These are phyloP conservation scores for Globisporangium iwayamae DNA, from an alignment of 352 stramenopile genomes.

Conservation along the genomic window DNA sequence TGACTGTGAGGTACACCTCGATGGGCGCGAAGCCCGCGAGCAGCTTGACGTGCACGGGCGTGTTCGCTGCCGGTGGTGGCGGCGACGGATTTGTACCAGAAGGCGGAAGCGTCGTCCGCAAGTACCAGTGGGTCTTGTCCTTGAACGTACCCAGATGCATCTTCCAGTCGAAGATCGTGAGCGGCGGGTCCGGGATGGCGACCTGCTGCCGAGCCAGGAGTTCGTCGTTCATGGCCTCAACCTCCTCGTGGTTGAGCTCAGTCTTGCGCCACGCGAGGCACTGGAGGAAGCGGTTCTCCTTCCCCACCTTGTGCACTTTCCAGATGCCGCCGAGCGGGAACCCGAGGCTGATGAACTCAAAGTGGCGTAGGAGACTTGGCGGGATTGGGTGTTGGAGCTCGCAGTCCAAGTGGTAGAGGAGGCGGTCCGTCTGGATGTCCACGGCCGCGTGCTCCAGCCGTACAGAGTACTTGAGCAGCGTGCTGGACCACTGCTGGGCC, in stretches of 20 bases:
- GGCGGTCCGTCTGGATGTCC: conserved; percentile 42
- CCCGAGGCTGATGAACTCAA: conserved; percentile 41
- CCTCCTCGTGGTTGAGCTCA: conserved; percentile 36
- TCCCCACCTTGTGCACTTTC: conserved; percentile 35
- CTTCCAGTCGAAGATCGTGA: conserved; percentile 49
- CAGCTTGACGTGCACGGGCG: conserved; percentile 18
- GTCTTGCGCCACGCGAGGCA: conserved; percentile 55
- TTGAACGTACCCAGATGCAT: conserved; percentile 49
- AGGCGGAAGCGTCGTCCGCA: conserved; percentile 15
- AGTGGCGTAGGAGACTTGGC: conserved; percentile 23
- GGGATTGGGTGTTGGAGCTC: conserved; percentile 41
- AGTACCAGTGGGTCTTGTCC: conserved; percentile 42
- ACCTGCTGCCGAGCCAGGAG: conserved; percentile 26
- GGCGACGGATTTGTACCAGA: no score
- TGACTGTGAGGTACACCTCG: conserved; percentile 34
- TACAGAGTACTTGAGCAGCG: conserved; percentile 35
- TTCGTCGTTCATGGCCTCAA: conserved; percentile 25
- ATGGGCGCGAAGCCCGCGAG: conserved; percentile 35
- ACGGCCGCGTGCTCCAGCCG: conserved; percentile 43
- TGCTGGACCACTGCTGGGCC: conserved; percentile 42
- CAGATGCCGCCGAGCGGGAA: conserved; percentile 54
- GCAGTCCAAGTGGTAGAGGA: conserved; percentile 45
- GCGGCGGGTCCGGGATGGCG: conserved; percentile 8
- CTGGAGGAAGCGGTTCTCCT: conserved; percentile 28
- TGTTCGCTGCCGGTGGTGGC: neutral